A percentile compares a stretch with the other conserved stretches of the same genome.
phyloP scores from a whole-genome alignment of 352 stramenopile genomes.

The Phytopythium kandeliae region DNA sequence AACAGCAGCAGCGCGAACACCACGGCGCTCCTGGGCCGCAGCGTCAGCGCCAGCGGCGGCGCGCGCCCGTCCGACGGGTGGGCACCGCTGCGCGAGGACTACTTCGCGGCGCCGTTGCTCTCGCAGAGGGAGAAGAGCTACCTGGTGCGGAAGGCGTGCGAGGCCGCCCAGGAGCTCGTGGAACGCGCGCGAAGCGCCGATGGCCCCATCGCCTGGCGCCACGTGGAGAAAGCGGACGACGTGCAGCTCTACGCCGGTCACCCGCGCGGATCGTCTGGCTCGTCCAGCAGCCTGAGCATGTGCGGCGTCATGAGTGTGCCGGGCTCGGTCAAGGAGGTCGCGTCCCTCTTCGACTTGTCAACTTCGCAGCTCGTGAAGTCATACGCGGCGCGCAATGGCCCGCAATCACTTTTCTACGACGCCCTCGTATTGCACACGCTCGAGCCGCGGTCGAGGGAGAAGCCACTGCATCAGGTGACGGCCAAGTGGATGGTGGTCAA shows the following conservation, averaged over 20 bases:
- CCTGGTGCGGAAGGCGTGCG: conserved; percentile 75
- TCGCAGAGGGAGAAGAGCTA: conserved; percentile 64
- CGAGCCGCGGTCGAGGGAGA: conserved; percentile 53
- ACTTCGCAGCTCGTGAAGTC: conserved; percentile 69
- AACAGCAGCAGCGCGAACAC: neutral
- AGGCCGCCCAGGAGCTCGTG: conserved; percentile 73
- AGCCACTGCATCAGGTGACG: conserved; percentile 78
- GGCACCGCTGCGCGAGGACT: conserved; percentile 70
- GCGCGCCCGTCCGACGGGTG: conserved; percentile 21
- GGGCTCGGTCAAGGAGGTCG: conserved; percentile 64
- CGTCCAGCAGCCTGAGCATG: conserved; percentile 22
- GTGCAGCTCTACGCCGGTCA: conserved; percentile 74
- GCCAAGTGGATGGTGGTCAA: conserved; percentile 76
- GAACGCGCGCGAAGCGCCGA: conserved; percentile 55
- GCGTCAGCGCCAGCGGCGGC: conserved; percentile 7
- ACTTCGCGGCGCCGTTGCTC: conserved; percentile 66
- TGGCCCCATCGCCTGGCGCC: conserved; percentile 64
- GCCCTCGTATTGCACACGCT: conserved; percentile 68
- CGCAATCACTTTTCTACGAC: conserved; percentile 56
- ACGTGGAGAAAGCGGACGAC: conserved; percentile 69
- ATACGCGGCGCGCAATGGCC: conserved; percentile 42
- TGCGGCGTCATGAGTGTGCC: conserved; percentile 76
- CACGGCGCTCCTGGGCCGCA: conserved; percentile 8
- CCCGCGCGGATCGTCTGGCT: conserved; percentile 16
- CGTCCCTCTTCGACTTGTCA: conserved; percentile 59